phyloP scores from a whole-genome alignment of 768 basidiomycete species.

The Rhodotorula kratochvilovae region DNA sequence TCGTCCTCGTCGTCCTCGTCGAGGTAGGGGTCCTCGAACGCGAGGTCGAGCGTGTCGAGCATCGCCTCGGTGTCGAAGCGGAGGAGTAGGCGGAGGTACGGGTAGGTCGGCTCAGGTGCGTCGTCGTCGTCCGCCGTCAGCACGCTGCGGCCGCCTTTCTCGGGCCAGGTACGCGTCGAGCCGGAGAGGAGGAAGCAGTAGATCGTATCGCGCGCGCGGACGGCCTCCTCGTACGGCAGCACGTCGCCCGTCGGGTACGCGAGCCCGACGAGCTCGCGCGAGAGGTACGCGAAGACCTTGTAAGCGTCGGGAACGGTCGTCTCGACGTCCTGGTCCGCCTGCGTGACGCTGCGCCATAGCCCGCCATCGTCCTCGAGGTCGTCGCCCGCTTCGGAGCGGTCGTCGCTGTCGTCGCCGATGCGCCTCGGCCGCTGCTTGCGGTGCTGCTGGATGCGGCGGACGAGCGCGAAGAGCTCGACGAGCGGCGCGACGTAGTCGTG shows the following conservation, averaged over 20 bases:
- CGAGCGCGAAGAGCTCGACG: constrained; percentile 72
- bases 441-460: constrained; percentile 63
- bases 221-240: constrained; percentile 61
- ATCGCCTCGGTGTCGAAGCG: constrained; percentile 89
- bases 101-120: constrained; percentile 77
- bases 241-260: constrained; percentile 79
- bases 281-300: constrained; percentile 85
- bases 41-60: constrained; percentile 86
- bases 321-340: constrained; percentile 52
- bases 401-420: constrained; percentile 30
- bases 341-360: constrained; percentile 7
- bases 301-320: constrained; percentile 68
- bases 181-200: constrained; percentile 83
- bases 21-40: constrained; percentile 87
- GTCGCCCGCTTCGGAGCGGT: neutral
- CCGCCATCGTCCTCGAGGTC: neutral
- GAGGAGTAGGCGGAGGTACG: constrained; percentile 76
- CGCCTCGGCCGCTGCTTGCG: constrained; percentile 46
- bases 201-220: constrained; percentile 64
- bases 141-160: constrained; percentile 62
- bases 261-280: constrained; percentile 71
- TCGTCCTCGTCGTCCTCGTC: constrained; percentile 58
- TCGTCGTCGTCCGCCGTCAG: constrained; percentile 71
- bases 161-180: constrained; percentile 71
- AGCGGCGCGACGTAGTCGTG: constrained; percentile 83